Base-by-base conservation (phyloP, 2,329 filamentous ascomycete genomes). In the Chalara sp. region DNA sequence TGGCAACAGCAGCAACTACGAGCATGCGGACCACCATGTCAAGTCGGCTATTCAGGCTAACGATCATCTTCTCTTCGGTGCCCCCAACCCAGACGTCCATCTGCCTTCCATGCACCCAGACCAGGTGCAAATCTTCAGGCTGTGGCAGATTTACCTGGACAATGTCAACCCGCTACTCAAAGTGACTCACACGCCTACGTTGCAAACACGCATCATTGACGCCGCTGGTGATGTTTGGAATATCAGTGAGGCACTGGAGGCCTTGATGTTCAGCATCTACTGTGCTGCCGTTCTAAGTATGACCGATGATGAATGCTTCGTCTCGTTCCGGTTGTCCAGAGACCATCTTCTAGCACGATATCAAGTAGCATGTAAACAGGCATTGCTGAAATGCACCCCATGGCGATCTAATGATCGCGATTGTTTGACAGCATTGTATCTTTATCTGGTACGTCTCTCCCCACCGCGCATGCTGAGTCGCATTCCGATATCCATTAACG, bases 121-220 rank as follows among this genome's bases (percentile, higher is more conserved):
- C 28, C 87, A 82, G 0, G 75, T 80, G 10, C 80, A 87, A 33
- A 78, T 87, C 30, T 83, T 87, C 60, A 76, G 76, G 46, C 73
- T 92, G 5, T 92, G 87, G 87, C 84, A 89, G 63, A 72, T 81
- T 6, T 90, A 84, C 57, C 70, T 89, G 5, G 81, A 88, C 46
- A 83, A 87, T 54, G 81, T 91, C 50, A 86, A 91, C 59, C 86
- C 87, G 0, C 65, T 89, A 43, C 80, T 81, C 57, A 91, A 90
- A 63, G 61, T 83, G 44, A 81, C 89, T 29, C 87, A 92, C 62
- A 77, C 84, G 1, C 86, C 87, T 0, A 82, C 82, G 0, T 66
- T 89, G 4, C 83, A 89, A 60, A 76, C 77, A 2, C 76, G 78
- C 44, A 71, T 90, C 6, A 74, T 86, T 37, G 78, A 86, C 52